Conservation (phyloP, 1,284 basidiomycete species). For the Trichosporon asahii region DNA sequence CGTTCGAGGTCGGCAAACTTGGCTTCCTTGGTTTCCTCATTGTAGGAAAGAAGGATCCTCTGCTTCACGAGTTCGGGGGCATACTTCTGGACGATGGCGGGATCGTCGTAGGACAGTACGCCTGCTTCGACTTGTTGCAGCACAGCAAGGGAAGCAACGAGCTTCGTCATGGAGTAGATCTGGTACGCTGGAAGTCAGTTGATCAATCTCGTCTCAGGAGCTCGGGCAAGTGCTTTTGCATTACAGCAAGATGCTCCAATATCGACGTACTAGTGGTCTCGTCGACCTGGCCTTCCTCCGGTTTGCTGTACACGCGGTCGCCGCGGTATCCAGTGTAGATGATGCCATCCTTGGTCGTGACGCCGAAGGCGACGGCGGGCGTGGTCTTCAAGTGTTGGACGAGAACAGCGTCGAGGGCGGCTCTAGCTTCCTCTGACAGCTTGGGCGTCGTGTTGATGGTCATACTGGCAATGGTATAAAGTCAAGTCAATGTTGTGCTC, state of each 20-base stretch:
- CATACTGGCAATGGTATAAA: no score
- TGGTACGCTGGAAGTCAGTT: constrained; percentile 17
- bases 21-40: constrained; percentile 21
- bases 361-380: constrained; percentile 36
- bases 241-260: no score
- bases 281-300: constrained; percentile 30
- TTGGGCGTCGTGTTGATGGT: no score
- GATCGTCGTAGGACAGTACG: constrained; percentile 29
- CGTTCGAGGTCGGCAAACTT: constrained; percentile 27
- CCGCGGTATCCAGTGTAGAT: constrained; percentile 36
- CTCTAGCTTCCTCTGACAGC: constrained; percentile 18
- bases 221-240: no score
- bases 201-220: no score
- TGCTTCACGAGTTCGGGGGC: constrained; percentile 33
- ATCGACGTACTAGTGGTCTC: constrained; percentile 35
- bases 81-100: constrained; percentile 24
- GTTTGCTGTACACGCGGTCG: constrained; percentile 34
- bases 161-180: constrained; percentile 37
- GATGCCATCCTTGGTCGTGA: constrained; percentile 34
- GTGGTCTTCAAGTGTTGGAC: constrained; percentile 17
- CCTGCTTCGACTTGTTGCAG: constrained; percentile 37
- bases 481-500: no score
- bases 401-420: constrained; percentile 28
- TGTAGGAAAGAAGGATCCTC: constrained; percentile 32
- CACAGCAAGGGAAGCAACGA: constrained; percentile 36